Conservation (phyloP, 2,329 filamentous ascomycete species). For the Colletotrichum australisinense region DNA sequence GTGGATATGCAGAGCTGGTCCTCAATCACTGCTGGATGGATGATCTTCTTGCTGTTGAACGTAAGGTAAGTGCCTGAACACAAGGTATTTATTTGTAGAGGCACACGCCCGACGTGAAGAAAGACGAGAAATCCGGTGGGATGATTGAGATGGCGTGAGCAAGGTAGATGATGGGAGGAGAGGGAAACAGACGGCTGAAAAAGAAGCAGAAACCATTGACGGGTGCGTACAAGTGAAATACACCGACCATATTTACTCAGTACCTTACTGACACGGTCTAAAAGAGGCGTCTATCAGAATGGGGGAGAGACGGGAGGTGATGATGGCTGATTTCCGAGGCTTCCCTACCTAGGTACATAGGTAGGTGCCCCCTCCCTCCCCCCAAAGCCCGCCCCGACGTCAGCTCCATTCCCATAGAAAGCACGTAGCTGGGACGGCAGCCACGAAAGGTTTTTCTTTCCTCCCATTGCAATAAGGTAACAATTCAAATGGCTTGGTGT, state of each 20-base stretch:
- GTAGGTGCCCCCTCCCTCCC: not conserved
- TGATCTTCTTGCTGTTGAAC: not conserved
- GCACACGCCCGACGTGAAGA: not conserved
- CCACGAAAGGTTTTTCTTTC: not conserved
- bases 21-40: too few species aligned
- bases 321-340: not conserved
- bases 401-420: not conserved
- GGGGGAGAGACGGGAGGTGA: not conserved
- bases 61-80: not conserved
- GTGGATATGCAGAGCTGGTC: not conserved
- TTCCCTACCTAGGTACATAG: not conserved
- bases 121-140: not conserved
- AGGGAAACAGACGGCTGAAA: not conserved
- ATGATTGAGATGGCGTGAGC: not conserved
- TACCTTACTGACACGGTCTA: not conserved
- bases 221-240: not conserved
- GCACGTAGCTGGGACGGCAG: not conserved
- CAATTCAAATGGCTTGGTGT: not conserved
- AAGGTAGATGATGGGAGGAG: not conserved
- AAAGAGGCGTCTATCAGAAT: slow-evolving; percentile 12
- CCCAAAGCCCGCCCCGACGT: not conserved
- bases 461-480: not conserved
- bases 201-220: not conserved
- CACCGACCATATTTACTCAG: too few species aligned
- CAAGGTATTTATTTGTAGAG: not conserved